A percentile compares a stretch with the other conserved stretches of the same genome.
Conservation (phyloP, 306 rosid species). For the Coriaria nepalensis region DNA sequence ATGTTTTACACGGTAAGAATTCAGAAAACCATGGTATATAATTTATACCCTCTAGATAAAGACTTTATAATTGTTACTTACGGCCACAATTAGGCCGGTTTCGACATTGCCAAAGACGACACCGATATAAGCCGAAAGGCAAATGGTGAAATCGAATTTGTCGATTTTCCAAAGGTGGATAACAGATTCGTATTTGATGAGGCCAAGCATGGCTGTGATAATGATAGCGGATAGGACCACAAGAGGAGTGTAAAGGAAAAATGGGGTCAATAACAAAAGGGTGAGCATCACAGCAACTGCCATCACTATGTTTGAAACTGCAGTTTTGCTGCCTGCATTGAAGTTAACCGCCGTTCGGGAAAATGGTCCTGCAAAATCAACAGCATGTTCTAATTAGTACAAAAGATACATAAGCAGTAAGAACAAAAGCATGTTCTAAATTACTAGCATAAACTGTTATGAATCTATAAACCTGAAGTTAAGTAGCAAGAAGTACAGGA, state of each 20-base stretch:
- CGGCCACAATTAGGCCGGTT: conserved; percentile 30
- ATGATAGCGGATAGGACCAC: conserved; percentile 39
- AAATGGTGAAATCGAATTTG: conserved; percentile 26
- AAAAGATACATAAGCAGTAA: background rate
- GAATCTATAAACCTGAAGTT: conserved; percentile 20
- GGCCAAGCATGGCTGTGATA: conserved; percentile 31
- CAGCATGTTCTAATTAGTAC: background rate
- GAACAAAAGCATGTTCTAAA: background rate
- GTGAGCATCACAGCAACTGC: conserved; percentile 33
- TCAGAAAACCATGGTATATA: background rate
- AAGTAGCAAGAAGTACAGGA: conserved; percentile 42
- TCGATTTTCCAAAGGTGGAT: conserved; percentile 41
- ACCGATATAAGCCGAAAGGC: conserved; percentile 27
- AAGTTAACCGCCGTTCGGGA: conserved; percentile 35
- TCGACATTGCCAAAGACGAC: conserved; percentile 33
- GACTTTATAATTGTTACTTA: conserved; percentile 4
- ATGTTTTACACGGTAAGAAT: background rate
- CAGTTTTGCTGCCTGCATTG: conserved; percentile 45
- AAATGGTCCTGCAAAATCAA: conserved; percentile 27
- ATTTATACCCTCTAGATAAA: too few species aligned
- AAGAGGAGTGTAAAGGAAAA: conserved; percentile 36
- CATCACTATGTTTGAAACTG: conserved; percentile 35
- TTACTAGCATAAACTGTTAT: background rate
- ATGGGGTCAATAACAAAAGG: conserved; percentile 29
- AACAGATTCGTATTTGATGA: conserved; percentile 25